phyloP scores from a whole-genome alignment of 805 yeast genomes.

The Myxozyma monticola region DNA sequence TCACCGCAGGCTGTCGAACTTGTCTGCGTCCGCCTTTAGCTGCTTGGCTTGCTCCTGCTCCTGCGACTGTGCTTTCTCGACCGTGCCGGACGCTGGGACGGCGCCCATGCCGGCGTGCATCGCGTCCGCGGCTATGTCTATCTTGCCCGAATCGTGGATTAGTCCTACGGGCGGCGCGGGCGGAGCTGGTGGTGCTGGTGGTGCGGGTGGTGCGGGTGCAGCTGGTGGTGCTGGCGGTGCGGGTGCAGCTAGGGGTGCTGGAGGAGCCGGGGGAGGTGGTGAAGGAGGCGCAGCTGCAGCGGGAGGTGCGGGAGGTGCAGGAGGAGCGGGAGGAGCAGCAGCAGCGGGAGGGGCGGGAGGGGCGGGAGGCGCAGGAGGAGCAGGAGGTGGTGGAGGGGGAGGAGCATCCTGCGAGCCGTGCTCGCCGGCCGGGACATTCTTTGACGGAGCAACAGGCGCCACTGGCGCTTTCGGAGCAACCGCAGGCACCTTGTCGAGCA shows the following conservation, averaged over 20 bases:
- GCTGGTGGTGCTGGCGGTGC: background rate
- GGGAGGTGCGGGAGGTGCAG: too few species aligned
- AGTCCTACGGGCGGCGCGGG: background rate
- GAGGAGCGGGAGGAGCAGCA: too few species aligned
- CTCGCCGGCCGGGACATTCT: background rate
- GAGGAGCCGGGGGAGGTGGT: background rate
- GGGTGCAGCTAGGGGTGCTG: background rate
- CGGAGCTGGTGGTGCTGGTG: too few species aligned
- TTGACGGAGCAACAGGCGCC: background rate
- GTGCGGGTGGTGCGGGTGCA: too few species aligned
- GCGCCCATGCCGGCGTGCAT: slow-evolving; percentile 4
- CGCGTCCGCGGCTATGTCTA: slow-evolving; percentile 3
- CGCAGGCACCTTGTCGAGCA: slow-evolving; percentile 5
- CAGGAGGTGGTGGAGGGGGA: background rate
- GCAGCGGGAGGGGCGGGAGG: too few species aligned
- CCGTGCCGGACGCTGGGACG: slow-evolving; percentile 2
- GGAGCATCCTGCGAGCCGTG: background rate
- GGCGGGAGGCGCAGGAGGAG: background rate
- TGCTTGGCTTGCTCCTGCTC: too few species aligned
- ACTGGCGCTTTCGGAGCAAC: too few species aligned
- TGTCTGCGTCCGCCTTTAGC: too few species aligned
- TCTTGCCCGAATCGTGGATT: background rate
- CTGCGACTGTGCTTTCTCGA: slow-evolving; percentile 4
- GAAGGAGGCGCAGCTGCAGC: background rate
- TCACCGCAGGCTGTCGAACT: too few species aligned